Base-by-base conservation (phyloP, 2,329 filamentous ascomycete species). In the Passalora sequoiae region DNA sequence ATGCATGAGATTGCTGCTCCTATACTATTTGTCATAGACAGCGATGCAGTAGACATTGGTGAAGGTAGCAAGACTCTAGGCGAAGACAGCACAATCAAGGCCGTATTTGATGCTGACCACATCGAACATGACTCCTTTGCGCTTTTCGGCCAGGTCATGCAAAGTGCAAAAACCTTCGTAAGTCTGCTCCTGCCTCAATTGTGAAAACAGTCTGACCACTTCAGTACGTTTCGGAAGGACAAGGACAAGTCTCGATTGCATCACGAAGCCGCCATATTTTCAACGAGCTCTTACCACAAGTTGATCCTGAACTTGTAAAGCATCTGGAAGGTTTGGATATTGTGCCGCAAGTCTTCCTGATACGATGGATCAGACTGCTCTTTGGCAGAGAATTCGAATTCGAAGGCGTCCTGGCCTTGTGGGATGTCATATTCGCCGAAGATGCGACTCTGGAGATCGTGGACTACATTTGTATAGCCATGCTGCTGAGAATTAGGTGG, bases 1-100 rank as follows among this genome's bases (percentile, higher is more conserved):
- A 98, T 98, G 91, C 92, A 98, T 63, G 92, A 98, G 67, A 72
- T 98, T 31, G 73, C 97, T 10, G 92, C 92, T 0, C 89, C 92
- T 0, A 81, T 98, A 27, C 71, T 96, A 5, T 88, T 88, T 75
- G 85, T 88, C 2, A 70, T 97, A 4, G 81, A 89, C 55, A 75
- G 83, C 55, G 92, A 98, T 67, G 84, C 89, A 5, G 71, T 95
- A 38, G 75, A 86, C 40, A 3, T 53, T 56, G 33, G 60, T 66
- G 31, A 51, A 7, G 47, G 47, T 7, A 59, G 56, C 44, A 59
- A 58, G 46, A 53, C 54, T 2, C 39, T 61, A 38, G 59, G 56
- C 28, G 54, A 61, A 38, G 60, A 62, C 38, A 53, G 51, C 6
- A 49, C 55, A 12, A 55, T 61, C 43, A 57, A 50, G 29, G 42